Base-by-base conservation (phyloP, 73 alveolate species). In the Paraurostyla sp. region DNA sequence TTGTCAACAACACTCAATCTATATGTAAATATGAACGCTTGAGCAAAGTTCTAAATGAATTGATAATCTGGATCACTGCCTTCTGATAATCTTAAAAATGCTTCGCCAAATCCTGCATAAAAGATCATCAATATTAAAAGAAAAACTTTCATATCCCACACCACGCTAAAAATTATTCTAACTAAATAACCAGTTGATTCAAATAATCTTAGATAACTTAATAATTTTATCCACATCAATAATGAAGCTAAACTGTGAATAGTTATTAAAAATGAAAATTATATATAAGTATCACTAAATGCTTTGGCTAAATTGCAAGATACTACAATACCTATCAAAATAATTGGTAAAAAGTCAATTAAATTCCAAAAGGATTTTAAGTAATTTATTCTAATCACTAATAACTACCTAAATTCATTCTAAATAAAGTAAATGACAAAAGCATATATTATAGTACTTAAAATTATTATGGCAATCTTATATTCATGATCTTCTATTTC, bases 21-120 rank as follows among this genome's bases (percentile, higher is more conserved):
- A 30, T 30, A 63, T 1, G 92, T 3, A 60, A 25, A 68, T 27
- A 83, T 69, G 36, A 63, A 65, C 30, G 87, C 32, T 9, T 16
- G 29, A 29, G 87, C 75, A 46, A 27, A 46, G 52, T 75, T 50
- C 7, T 4, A 40, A 7, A 75, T 20, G 87, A 75, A 75, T 20
- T 48, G 20, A 22, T 7, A 73, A 48, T 75, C 84, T 16, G 80
- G 80, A 69, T 16, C 25, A 18, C 58, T 23, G 7, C 4, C 29
- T 6, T 75, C 87, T 22, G 92, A 65, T 0, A 84, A 29, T 35
- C 82, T 68, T 20, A 40, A 38, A 60, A 84, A 84, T 11, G 93
- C 78, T n/a, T 85, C 76, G 11, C 84, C 90, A 78, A 88, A 88
- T 23, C 83, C 94, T 15, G 58, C 22, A 23, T 51, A n/a, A 3